A percentile compares a stretch with the other conserved stretches of the same genome.
Evolutionary conservation across 371 early-diverging fungal genomes (phyloP).

Genomic region (Mucor lusitanicus): DNA sequence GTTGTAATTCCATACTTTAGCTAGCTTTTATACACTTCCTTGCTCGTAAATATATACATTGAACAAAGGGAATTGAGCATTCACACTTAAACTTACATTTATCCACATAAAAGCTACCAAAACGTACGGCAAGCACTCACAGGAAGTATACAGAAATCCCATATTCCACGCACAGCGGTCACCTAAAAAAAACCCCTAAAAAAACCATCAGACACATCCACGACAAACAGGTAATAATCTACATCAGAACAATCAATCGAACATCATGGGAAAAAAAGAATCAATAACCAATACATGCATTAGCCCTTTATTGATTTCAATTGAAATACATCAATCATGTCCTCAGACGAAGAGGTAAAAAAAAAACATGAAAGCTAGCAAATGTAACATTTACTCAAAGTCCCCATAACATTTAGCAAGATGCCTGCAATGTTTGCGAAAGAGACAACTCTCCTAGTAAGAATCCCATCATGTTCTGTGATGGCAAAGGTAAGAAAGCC

Average conservation of each 20-base stretch:
- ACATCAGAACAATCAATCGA: neutral
- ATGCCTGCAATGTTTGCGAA: conserved; percentile 53
- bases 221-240: neutral
- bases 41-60: neutral
- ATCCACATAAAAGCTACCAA: neutral
- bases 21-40: neutral
- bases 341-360: neutral
- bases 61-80: neutral
- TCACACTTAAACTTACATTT: neutral
- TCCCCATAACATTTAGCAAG: conserved; percentile 6
- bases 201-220: neutral
- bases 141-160: neutral
- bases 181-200: neutral
- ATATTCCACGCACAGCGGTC: neutral
- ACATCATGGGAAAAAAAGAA: neutral
- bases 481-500: conserved; percentile 48
- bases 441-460: conserved; percentile 40
- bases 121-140: neutral
- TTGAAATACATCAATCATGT: neutral
- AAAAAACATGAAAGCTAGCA: neutral
- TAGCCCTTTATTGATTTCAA: neutral
- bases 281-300: neutral
- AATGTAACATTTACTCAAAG: neutral
- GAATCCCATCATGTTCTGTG: conserved; percentile 58
- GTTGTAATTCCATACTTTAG: neutral